Base-by-base conservation (phyloP, 371 early-diverging fungal species). In the Mucor velutinosus region DNA sequence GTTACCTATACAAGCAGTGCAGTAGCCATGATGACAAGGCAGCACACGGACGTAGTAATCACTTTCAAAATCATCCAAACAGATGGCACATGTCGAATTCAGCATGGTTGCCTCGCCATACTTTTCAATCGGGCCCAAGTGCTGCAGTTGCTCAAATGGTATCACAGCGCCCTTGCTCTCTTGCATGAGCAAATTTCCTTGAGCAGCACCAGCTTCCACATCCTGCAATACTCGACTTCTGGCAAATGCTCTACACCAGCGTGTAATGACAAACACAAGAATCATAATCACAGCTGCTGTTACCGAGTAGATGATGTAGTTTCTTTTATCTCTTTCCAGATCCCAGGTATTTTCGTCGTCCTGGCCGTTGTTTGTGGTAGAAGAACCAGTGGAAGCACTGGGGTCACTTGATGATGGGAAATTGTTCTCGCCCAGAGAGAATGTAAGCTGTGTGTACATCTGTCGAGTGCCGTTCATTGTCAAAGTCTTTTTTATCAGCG, bases 1-100 rank as follows among this genome's bases (percentile, higher is more conserved):
- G n/a, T 75, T 78, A 82, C 83, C 83, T 45, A 82, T 80, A 56
- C 83, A 82, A 23, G 68, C 62, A 7, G 75, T 75, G 64, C 83
- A 82, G 33, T 80, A 82, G 3, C 77, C 80, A 64, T 82, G 83
- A 4, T 71, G 64, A 70, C 83, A 82, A 0, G 76, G 79, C 51
- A 82, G 51, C 15, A 75, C 68, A 27, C 83, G 76, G 5, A 82
- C 60, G 25, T 60, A 71, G 10, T 62, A 72, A 21, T 72, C 70
- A 15, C 51, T 64, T 17, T 62, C 53, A 61, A 77, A 78, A n/a
- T 82, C 83, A 35, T 82, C 83, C 25, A 82, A 58, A 41, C 83
- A 82, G 62, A 82, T 78, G 1, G 77, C 73, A 60, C 83, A 82
- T 12, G 53, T 49, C 6, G 72, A 58, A 21, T 82, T 82, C 66